Evolutionary conservation across 164 flowering plant species (phyloP).

Genomic region (Dillenia turbinata): DNA sequence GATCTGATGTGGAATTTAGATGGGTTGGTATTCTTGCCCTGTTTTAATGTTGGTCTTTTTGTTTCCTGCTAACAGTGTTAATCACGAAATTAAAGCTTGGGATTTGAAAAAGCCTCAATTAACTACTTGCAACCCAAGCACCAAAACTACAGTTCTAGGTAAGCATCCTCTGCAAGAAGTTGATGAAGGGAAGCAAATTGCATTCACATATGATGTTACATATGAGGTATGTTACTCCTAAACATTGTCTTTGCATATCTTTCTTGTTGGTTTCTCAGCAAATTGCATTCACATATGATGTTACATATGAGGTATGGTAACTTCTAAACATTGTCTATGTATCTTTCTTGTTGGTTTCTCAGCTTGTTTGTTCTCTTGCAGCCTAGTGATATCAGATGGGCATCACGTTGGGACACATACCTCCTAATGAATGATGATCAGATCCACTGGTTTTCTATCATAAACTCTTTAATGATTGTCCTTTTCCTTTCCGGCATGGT

Average conservation of each 20-base stretch:
- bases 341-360: neutral
- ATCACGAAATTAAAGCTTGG: constrained; percentile 62
- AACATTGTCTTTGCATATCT: neutral
- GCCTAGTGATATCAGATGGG: constrained; percentile 54
- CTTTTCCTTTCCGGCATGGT: constrained; percentile 51
- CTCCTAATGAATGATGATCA: constrained; percentile 42
- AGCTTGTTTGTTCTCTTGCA: constrained; percentile 4
- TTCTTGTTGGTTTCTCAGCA: constrained; percentile 6
- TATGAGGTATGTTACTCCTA: constrained; percentile 32
- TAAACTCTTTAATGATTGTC: constrained; percentile 49
- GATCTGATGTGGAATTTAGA: no score
- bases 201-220: constrained; percentile 43
- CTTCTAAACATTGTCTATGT: neutral
- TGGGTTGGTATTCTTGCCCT: no score
- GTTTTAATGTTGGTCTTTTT: constrained; percentile 3
- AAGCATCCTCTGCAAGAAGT: constrained; percentile 38
- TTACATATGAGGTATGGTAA: constrained; percentile 37
- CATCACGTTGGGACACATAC: constrained; percentile 51
- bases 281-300: constrained; percentile 39
- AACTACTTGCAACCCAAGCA: constrained; percentile 53
- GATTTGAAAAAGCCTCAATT: constrained; percentile 56
- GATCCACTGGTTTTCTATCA: constrained; percentile 44
- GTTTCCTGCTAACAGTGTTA: constrained; percentile 36
- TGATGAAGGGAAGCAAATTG: constrained; percentile 19
- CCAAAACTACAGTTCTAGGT: constrained; percentile 40